Percentiles rank a stretch among this genome's conserved stretches.
These are phyloP conservation scores for Acanthamoeba lenticulata DNA, from an alignment of 208 protist genomes.

Conservation along the genomic window DNA sequence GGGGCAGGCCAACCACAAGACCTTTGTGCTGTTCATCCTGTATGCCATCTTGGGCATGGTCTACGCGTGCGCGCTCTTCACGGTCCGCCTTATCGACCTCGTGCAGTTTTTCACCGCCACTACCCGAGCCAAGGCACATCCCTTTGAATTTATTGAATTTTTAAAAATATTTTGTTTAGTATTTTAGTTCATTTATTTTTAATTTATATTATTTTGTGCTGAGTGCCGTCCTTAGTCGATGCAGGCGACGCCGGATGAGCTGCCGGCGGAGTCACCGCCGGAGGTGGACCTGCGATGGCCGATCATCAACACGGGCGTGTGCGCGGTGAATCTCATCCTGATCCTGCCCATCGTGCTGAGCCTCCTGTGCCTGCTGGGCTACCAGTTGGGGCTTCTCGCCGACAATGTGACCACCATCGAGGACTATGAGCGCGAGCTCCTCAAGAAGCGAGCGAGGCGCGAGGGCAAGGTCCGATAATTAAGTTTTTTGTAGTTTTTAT, in stretches of 20 bases:
- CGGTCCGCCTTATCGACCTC: background rate
- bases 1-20: conserved; percentile 41
- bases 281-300: background rate
- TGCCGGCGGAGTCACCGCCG: background rate
- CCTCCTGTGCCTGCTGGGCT: conserved; percentile 3
- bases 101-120: background rate
- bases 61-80: background rate
- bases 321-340: background rate
- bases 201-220: too few species aligned
- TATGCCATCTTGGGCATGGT: background rate
- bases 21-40: conserved; percentile 1
- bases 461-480: conserved; percentile 49
- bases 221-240: background rate
- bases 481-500: too few species aligned
- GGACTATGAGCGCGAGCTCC: background rate
- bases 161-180: too few species aligned
- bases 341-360: conserved; percentile 34
- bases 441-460: conserved; percentile 36
- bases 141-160: too few species aligned
- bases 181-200: too few species aligned
- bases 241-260: background rate
- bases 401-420: conserved; percentile 52
- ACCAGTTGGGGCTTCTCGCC: conserved; percentile 1
- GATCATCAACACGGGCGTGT: background rate
- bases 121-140: background rate